A percentile compares a stretch with the other conserved stretches of the same genome.
Evolutionary conservation across 345 rosid species (phyloP).

Genomic region (Boechera stricta): DNA sequence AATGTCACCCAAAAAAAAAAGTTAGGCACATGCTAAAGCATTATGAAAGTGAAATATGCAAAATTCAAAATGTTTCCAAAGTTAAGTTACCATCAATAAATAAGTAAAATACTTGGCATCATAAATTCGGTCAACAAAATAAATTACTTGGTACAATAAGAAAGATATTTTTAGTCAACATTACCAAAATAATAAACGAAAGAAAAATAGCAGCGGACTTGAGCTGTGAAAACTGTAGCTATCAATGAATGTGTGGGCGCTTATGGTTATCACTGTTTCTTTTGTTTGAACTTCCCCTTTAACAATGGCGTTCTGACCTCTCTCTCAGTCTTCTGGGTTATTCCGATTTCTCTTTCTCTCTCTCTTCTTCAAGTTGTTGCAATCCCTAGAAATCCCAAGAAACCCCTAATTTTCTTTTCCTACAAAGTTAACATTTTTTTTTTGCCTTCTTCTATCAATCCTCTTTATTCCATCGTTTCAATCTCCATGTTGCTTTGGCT

Average conservation of each 20-base stretch:
- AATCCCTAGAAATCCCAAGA: conserved; percentile 37
- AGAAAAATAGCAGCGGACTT: conserved; percentile 53
- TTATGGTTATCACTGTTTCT: conserved; percentile 38
- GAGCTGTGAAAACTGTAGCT: conserved; percentile 63
- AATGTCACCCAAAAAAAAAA: conserved; percentile 26
- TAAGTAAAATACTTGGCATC: neutral
- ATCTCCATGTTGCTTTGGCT: conserved; percentile 45
- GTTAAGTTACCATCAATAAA: neutral
- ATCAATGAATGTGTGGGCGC: conserved; percentile 52
- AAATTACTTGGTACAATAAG: neutral
- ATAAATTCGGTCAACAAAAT: neutral
- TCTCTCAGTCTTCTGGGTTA: conserved; percentile 42
- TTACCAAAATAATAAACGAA: neutral
- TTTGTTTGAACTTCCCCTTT: conserved; percentile 49
- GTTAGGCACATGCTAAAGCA: conserved; percentile 34
- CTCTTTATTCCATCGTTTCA: conserved; percentile 38
- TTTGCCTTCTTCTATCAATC: conserved; percentile 31
- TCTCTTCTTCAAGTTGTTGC: conserved; percentile 48
- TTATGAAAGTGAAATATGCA: conserved; percentile 16
- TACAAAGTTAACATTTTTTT: conserved; percentile 39
- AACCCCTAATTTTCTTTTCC: conserved; percentile 49
- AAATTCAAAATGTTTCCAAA: neutral
- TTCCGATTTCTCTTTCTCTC: conserved; percentile 47
- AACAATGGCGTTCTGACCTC: conserved; percentile 50
- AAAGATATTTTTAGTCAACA: neutral